phyloP scores from a whole-genome alignment of 2,329 filamentous ascomycete species.

The Fusarium bactridioides region DNA sequence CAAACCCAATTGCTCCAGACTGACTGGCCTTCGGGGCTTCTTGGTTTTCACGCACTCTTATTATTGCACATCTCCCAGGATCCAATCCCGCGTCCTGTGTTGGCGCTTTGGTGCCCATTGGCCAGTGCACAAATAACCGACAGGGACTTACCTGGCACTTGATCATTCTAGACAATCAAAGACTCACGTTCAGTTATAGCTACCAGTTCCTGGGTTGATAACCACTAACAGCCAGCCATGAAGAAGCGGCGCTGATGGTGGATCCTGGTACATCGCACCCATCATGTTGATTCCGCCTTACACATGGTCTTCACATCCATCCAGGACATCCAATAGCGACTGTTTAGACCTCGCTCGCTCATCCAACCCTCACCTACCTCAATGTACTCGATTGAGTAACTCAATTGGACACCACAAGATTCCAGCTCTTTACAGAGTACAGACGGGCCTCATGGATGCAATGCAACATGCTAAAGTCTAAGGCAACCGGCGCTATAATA shows the following conservation, averaged over 20 bases:
- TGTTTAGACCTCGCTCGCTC: slow-evolving; percentile 6
- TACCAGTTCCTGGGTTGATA: background rate
- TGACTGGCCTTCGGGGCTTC: background rate
- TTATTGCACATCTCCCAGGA: slow-evolving; percentile 15
- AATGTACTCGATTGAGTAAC: background rate
- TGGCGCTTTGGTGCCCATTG: slow-evolving; percentile 24
- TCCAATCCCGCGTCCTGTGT: slow-evolving; percentile 27
- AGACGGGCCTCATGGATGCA: background rate
- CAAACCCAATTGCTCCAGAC: background rate
- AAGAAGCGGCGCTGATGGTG: background rate
- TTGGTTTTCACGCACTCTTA: slow-evolving; percentile 2
- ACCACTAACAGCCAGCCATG: background rate
- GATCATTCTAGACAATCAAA: background rate
- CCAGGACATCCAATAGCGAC: background rate
- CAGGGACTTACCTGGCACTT: slow-evolving; percentile 12
- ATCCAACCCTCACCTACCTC: background rate
- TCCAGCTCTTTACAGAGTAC: background rate
- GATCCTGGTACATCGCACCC: background rate
- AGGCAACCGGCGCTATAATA: background rate
- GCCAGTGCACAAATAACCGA: background rate
- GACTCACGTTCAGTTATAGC: background rate
- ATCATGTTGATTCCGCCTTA: background rate
- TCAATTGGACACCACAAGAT: background rate
- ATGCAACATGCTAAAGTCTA: background rate
- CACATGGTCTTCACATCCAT: slow-evolving; percentile 15